These are phyloP conservation scores for Colletotrichum falcatum DNA, from an alignment of 2,329 filamentous ascomycete genomes.

Conservation along the genomic window DNA sequence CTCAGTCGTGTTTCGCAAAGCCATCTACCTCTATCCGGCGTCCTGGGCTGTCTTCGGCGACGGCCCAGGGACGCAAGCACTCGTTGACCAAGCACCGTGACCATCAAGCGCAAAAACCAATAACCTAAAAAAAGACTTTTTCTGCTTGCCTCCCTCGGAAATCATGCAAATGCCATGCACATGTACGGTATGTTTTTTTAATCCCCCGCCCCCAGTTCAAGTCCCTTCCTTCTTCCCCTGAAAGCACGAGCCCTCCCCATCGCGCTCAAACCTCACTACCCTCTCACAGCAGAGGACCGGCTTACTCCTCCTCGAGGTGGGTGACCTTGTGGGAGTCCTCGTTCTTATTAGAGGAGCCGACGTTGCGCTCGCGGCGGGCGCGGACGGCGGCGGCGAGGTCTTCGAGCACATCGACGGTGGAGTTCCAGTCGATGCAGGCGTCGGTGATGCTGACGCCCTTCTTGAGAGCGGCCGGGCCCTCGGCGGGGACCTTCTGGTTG, in stretches of 20 bases:
- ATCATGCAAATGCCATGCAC: conserved; percentile 34
- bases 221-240: neutral
- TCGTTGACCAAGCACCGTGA: conserved; percentile 33
- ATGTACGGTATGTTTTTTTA: conserved; percentile 2
- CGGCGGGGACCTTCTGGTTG: conserved; percentile 87
- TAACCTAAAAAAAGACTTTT: conserved; percentile 11
- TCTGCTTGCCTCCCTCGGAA: conserved; percentile 4
- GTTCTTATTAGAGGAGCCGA: conserved; percentile 49
- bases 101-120: conserved; percentile 13
- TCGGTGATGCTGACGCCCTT: conserved; percentile 96
- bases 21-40: conserved; percentile 1
- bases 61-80: conserved; percentile 8
- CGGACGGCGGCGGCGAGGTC: conserved; percentile 87
- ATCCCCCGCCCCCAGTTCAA: neutral
- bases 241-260: neutral
- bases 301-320: conserved; percentile 64
- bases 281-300: too few species aligned
- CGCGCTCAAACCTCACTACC: neutral
- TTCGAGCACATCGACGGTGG: conserved; percentile 83
- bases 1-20: conserved; percentile 22
- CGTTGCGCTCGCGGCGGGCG: conserved; percentile 71
- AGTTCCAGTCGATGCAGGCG: conserved; percentile 95
- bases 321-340: conserved; percentile 55
- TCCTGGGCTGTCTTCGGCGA: neutral
- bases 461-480: conserved; percentile 82